A percentile compares a stretch with the other conserved stretches of the same genome.
These are phyloP conservation scores for Pseudotsuga menziesii DNA, from an alignment of 75 land plant species.

Conservation along the genomic window DNA sequence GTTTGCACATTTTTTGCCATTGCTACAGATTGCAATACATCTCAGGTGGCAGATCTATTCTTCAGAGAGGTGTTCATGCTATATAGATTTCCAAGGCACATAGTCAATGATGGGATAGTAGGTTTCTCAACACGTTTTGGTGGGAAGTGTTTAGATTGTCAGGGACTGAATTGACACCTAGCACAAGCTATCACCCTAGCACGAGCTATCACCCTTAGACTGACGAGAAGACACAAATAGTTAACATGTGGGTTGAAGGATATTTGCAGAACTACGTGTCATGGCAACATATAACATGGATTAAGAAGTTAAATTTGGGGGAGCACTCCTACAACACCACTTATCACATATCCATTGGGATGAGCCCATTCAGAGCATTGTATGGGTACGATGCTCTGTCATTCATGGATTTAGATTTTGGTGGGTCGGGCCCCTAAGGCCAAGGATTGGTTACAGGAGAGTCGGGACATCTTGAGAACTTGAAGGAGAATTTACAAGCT, in stretches of 20 bases:
- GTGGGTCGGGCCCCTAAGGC: neutral
- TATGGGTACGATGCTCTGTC: neutral
- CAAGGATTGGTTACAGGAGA: neutral
- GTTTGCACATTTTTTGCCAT: neutral
- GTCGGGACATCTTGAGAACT: too few relatives aligned
- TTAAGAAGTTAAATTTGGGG: neutral
- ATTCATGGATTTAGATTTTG: too few relatives aligned
- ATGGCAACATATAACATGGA: neutral
- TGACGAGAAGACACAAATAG: neutral
- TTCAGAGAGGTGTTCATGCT: neutral
- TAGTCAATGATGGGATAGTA: neutral
- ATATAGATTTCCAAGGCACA: neutral
- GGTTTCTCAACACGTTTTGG: neutral
- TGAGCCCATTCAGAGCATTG: conserved; percentile 6
- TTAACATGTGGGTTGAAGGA: too few relatives aligned
- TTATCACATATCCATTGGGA: conserved; percentile 4
- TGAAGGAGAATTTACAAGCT: too few relatives aligned
- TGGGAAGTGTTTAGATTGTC: neutral
- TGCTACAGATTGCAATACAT: neutral
- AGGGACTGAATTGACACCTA: neutral
- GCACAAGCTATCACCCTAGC: neutral
- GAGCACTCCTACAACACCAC: conserved; percentile 22
- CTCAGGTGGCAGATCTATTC: neutral
- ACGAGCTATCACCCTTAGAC: neutral
- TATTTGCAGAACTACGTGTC: neutral